Conservation (phyloP, 1,284 basidiomycete genomes). For the Fomitopsis schrenkii region DNA sequence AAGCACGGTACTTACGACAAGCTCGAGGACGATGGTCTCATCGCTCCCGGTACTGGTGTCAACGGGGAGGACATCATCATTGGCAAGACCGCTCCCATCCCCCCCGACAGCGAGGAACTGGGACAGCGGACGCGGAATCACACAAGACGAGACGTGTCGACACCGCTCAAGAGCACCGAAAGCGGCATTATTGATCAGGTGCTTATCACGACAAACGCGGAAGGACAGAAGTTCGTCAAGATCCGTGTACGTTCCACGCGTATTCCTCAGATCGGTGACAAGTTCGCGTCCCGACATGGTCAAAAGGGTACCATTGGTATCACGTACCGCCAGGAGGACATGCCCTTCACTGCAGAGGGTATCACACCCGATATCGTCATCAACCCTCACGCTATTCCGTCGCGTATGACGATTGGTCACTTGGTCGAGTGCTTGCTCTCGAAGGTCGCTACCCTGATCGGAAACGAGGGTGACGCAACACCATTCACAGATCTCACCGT, state of each 20-base stretch:
- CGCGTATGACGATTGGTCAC: slow-evolving; percentile 99
- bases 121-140: slow-evolving; percentile 92
- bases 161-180: slow-evolving; percentile 96
- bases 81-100: slow-evolving; percentile 97
- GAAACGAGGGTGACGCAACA: slow-evolving; percentile 97
- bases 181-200: slow-evolving; percentile 98
- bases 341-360: slow-evolving; percentile 98
- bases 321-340: slow-evolving; percentile 98
- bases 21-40: slow-evolving; percentile 93
- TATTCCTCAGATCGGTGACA: slow-evolving; percentile 97
- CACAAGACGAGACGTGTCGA: slow-evolving; percentile 92
- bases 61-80: slow-evolving; percentile 98
- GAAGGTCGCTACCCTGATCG: slow-evolving; percentile 94
- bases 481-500: slow-evolving; percentile 99
- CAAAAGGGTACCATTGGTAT: slow-evolving; percentile 99
- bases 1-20: slow-evolving; percentile 99
- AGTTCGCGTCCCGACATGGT: slow-evolving; percentile 98
- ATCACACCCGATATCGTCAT: slow-evolving; percentile 97
- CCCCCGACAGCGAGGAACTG: slow-evolving; percentile 94
- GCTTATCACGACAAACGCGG: slow-evolving; percentile 91
- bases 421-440: slow-evolving; percentile 97
- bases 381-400: slow-evolving; percentile 99
- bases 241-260: slow-evolving; percentile 94
- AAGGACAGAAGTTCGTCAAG: slow-evolving; percentile 98
- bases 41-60: slow-evolving; percentile 94